Percentiles rank a stretch among this genome's conserved stretches.
Conservation (phyloP, 495 filamentous ascomycete genomes). For the Penicillium robsamsonii region DNA sequence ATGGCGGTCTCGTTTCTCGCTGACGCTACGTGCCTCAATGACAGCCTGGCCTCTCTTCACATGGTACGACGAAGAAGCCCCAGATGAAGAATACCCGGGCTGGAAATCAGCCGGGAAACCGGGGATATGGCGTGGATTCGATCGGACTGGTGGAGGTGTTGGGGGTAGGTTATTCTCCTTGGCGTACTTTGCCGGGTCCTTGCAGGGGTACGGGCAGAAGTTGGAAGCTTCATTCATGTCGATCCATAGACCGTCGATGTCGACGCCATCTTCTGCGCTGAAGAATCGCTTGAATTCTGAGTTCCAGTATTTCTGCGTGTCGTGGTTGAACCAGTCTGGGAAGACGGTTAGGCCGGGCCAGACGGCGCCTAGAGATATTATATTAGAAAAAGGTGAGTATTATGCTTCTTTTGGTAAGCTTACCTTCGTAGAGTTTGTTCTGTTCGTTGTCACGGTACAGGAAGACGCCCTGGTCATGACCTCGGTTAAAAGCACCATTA, state of each 20-base stretch:
- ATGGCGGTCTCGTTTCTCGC: constrained; percentile 8
- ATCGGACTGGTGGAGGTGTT: constrained; percentile 59
- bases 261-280: constrained; percentile 58
- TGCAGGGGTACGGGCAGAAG: constrained; percentile 75
- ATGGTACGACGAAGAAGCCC: constrained; percentile 12
- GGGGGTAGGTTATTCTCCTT: constrained; percentile 62
- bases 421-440: constrained; percentile 61
- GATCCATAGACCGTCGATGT: constrained; percentile 87
- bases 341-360: constrained; percentile 83
- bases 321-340: constrained; percentile 80
- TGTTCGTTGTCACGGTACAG: constrained; percentile 59
- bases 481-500: constrained; percentile 64
- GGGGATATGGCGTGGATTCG: constrained; percentile 58
- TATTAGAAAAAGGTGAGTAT: constrained; percentile 11
- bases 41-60: neutral
- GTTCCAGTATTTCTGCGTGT: constrained; percentile 69
- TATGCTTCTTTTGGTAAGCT: neutral
- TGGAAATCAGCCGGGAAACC: constrained; percentile 74
- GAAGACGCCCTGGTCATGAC: constrained; percentile 61
- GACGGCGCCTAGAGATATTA: constrained; percentile 53
- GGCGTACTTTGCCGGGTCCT: constrained; percentile 54
- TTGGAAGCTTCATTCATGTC: constrained; percentile 78
- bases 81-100: constrained; percentile 36
- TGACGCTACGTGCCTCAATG: neutral
- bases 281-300: constrained; percentile 72